phyloP scores from a whole-genome alignment of 805 yeast genomes.

The Yarrowia porcina region DNA sequence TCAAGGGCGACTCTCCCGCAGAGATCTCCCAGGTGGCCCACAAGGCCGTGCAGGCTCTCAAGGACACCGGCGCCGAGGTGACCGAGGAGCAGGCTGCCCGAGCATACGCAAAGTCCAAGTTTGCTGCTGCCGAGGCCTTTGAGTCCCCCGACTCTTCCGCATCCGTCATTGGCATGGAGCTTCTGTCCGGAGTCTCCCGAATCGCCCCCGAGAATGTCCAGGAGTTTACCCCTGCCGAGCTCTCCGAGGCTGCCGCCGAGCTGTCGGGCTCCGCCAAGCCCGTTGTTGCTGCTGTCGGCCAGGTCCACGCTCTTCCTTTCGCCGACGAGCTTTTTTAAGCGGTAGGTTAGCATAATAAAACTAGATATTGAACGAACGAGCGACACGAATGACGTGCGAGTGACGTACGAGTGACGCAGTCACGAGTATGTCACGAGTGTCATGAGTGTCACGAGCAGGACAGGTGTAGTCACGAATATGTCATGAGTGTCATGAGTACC shows the following conservation, averaged over 20 bases:
- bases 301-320: constrained; percentile 79
- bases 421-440: not conserved
- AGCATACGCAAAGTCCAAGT: constrained; percentile 57
- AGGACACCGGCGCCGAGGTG: constrained; percentile 34
- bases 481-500: no score
- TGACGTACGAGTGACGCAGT: not conserved
- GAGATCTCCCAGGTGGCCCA: constrained; percentile 60
- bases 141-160: constrained; percentile 39
- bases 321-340: constrained; percentile 74
- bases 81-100: constrained; percentile 43
- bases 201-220: constrained; percentile 38
- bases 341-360: constrained; percentile 19
- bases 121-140: constrained; percentile 50
- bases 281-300: constrained; percentile 88
- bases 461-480: not conserved
- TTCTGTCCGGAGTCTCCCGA: constrained; percentile 41
- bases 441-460: no score
- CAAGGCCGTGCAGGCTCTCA: constrained; percentile 36
- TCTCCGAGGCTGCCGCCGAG: constrained; percentile 32
- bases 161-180: constrained; percentile 42
- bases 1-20: constrained; percentile 56
- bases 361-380: constrained; percentile 14
- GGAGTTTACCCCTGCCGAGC: constrained; percentile 29
- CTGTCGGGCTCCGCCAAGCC: constrained; percentile 49
- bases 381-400: not conserved